Percentiles rank a stretch among this genome's conserved stretches.
phyloP scores from a whole-genome alignment of 257 asterid genomes.

The Solanum sitiens region DNA sequence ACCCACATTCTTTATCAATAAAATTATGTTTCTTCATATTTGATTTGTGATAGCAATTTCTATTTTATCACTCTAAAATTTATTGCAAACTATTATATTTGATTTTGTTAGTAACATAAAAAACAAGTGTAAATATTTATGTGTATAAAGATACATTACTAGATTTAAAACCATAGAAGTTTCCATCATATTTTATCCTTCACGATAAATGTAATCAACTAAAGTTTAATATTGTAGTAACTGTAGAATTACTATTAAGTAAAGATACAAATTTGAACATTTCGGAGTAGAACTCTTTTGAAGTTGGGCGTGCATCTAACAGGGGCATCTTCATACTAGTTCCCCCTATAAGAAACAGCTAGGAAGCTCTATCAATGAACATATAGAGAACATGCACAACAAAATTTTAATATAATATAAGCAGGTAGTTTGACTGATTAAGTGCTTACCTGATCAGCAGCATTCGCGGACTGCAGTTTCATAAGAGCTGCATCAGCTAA shows the following conservation, averaged over 20 bases:
- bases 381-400: background rate
- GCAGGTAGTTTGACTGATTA: background rate
- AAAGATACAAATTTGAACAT: background rate
- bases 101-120: background rate
- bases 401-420: background rate
- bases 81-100: background rate
- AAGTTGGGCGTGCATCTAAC: background rate
- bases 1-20: too few relatives aligned
- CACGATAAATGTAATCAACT: background rate
- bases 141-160: background rate
- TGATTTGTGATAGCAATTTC: too few relatives aligned
- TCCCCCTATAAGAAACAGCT: background rate
- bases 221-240: background rate
- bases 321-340: background rate
- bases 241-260: background rate
- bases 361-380: background rate
- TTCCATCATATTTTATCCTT: background rate
- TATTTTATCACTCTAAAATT: too few relatives aligned
- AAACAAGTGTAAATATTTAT: background rate
- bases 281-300: background rate
- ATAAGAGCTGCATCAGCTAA: conserved; percentile 52
- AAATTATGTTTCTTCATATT: too few relatives aligned
- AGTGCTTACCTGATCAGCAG: conserved; percentile 53
- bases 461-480: conserved; percentile 38
- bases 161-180: background rate